phyloP scores from a whole-genome alignment of 306 rosid genomes.

The Morella rubra region DNA sequence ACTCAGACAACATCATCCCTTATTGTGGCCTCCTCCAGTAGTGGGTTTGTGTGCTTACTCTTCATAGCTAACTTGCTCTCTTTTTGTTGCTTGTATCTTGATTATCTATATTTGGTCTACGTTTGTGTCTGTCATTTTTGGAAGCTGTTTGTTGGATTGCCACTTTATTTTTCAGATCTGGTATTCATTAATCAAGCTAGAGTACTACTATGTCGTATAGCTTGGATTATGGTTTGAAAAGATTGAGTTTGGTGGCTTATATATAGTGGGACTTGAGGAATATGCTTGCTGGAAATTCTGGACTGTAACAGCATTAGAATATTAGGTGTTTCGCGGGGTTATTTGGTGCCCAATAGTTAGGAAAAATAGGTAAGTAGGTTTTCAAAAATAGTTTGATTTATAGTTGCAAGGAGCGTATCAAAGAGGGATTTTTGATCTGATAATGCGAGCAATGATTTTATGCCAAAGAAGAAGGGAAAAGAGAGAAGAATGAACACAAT shows the following conservation, averaged over 20 bases:
- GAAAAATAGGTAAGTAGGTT: background rate
- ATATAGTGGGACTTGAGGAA: background rate
- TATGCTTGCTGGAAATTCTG: background rate
- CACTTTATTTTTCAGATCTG: background rate
- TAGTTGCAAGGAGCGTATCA: background rate
- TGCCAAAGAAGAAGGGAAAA: too few species aligned
- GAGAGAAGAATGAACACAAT: too few species aligned
- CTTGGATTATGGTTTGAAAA: background rate
- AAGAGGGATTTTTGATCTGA: background rate
- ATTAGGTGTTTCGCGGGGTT: background rate
- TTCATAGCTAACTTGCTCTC: background rate
- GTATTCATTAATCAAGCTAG: background rate
- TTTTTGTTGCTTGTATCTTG: background rate
- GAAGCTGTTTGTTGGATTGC: background rate
- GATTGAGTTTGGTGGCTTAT: background rate
- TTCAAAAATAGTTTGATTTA: background rate
- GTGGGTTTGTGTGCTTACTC: constrained; percentile 57
- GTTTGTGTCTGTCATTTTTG: background rate
- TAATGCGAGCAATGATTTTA: too few species aligned
- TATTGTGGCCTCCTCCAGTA: constrained; percentile 57
- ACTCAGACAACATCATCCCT: constrained; percentile 61
- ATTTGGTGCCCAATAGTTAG: background rate
- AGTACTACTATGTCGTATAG: background rate
- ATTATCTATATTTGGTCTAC: background rate
- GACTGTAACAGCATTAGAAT: background rate